Conservation (phyloP, 805 yeast genomes). For the Nakazawaea ishiwadae region DNA sequence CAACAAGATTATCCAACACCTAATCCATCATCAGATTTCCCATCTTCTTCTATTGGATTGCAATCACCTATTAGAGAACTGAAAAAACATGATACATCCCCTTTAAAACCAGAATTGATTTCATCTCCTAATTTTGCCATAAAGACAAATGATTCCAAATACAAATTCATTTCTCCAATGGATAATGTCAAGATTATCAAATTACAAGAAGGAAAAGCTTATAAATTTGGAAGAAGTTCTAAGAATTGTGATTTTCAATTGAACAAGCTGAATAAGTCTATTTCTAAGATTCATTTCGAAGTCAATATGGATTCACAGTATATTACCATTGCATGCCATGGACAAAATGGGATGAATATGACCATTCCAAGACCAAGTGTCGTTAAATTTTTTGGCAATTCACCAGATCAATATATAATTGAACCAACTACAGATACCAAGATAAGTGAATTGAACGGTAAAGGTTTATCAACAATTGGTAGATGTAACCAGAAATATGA, state of each 20-base stretch:
- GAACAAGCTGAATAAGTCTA: conserved; percentile 43
- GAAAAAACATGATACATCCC: conserved; percentile 4
- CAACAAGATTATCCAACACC: conserved; percentile 11
- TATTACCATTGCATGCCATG: conserved; percentile 63
- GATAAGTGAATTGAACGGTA: conserved; percentile 7
- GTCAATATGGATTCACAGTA: conserved; percentile 39
- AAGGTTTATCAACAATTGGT: conserved; percentile 14
- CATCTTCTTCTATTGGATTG: conserved; percentile 7
- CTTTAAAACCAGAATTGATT: conserved; percentile 4
- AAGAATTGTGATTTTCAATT: conserved; percentile 48
- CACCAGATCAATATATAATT: conserved; percentile 16
- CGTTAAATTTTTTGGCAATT: conserved; percentile 26
- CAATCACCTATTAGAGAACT: neutral
- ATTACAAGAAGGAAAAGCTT: conserved; percentile 33
- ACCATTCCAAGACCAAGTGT: conserved; percentile 47
- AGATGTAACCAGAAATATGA: conserved; percentile 37
- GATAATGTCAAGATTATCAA: conserved; percentile 32
- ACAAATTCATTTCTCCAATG: conserved; percentile 29
- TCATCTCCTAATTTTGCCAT: neutral
- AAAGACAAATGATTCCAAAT: neutral
- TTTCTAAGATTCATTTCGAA: conserved; percentile 64
- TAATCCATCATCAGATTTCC: conserved; percentile 14
- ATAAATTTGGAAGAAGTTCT: conserved; percentile 67
- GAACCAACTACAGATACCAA: conserved; percentile 6
- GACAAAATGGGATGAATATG: conserved; percentile 76